These are phyloP conservation scores for Quercus wislizeni DNA, from an alignment of 306 rosid genomes.

Conservation along the genomic window DNA sequence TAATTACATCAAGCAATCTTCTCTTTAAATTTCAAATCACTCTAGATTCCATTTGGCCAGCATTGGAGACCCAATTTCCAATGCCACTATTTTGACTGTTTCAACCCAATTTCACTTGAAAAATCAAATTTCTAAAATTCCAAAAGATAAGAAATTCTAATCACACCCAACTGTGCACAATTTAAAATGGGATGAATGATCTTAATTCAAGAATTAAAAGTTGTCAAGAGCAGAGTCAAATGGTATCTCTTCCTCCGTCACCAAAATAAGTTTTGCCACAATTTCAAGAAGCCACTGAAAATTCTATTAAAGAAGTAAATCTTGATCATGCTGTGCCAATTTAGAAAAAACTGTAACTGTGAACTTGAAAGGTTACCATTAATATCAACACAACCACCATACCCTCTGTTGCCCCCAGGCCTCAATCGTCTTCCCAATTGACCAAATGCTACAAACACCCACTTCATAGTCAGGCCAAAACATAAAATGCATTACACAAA, in stretches of 20 bases:
- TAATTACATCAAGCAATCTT: neutral
- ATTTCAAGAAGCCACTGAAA: neutral
- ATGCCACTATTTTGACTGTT: neutral
- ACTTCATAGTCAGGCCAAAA: constrained; percentile 4
- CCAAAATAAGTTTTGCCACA: neutral
- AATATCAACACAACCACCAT: constrained; percentile 26
- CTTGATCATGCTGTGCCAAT: neutral
- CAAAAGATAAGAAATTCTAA: neutral
- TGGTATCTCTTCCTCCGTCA: neutral
- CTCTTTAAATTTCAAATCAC: neutral
- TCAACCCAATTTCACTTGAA: neutral
- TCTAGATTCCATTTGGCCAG: neutral
- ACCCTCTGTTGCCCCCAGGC: constrained; percentile 30
- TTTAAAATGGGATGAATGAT: neutral
- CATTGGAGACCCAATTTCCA: neutral
- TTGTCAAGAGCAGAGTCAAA: neutral
- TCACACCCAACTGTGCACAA: neutral
- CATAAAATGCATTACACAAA: neutral
- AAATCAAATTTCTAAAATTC: neutral
- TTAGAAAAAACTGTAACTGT: neutral
- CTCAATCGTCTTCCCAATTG: constrained; percentile 27
- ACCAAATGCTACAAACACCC: constrained; percentile 26
- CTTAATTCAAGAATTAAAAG: neutral
- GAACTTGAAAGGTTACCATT: constrained; percentile 32
- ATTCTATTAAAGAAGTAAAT: neutral